Evolutionary conservation across 164 flowering plant species (phyloP).

Genomic region (Hamamelis virginiana): DNA sequence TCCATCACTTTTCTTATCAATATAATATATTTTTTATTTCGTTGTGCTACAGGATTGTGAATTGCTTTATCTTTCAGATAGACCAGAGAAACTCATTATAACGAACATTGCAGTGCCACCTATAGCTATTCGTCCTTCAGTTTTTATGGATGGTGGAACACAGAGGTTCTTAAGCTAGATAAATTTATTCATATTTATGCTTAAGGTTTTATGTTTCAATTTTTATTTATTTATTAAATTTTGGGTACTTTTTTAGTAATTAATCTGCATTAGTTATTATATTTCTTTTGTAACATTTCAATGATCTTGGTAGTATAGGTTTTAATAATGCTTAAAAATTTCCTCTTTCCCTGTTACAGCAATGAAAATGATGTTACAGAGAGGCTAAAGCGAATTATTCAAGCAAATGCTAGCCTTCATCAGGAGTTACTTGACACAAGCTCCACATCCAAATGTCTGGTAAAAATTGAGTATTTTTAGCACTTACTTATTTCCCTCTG

Average conservation of each 20-base stretch:
- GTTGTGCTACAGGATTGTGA: slow-evolving; percentile 74
- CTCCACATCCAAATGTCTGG: slow-evolving; percentile 40
- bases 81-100: slow-evolving; percentile 86
- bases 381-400: slow-evolving; percentile 55
- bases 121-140: slow-evolving; percentile 82
- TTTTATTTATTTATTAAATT: background rate
- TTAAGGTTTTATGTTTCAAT: background rate
- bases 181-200: background rate
- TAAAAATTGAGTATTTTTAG: slow-evolving; percentile 22
- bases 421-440: slow-evolving; percentile 41
- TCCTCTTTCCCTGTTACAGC: slow-evolving; percentile 47
- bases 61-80: slow-evolving; percentile 65
- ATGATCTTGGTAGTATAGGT: background rate
- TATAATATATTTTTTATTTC: slow-evolving; percentile 1
- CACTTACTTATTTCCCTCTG: background rate
- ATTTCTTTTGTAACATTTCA: background rate
- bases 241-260: background rate
- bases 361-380: slow-evolving; percentile 84
- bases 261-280: background rate
- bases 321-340: slow-evolving; percentile 3
- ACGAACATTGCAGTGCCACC: slow-evolving; percentile 87
- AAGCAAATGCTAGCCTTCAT: slow-evolving; percentile 55
- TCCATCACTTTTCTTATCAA: background rate
- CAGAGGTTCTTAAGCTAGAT: slow-evolving; percentile 44
- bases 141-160: slow-evolving; percentile 56